Base-by-base conservation (phyloP, 345 rosid genomes). In the Euphorbia pulcherrima region DNA sequence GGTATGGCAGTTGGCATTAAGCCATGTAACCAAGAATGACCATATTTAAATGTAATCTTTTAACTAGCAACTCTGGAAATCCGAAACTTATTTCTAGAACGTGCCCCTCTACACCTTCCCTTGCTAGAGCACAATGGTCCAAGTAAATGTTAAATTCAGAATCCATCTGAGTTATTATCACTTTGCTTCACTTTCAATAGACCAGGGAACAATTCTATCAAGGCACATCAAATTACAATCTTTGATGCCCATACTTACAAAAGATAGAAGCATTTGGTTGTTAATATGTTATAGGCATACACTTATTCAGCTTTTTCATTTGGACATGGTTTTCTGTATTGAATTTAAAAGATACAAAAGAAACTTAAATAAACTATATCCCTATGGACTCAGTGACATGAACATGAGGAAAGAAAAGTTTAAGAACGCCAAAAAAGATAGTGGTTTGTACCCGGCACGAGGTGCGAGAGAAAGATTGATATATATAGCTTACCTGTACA, bases 401-500 rank as follows among this genome's bases (percentile, higher is more conserved):
- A 44, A 47, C 54, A 64, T 27, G 21, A 47, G 10, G n/a, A 26
- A 28, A 18, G 1, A 30, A 55, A n/a, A 51, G 33, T 23, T n/a
- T 46, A 33, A 9, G 33, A 29, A 30, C 47, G 46, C 16, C 28
- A 27, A 46, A 29, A 18, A 13, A 13, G 8, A 5, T 13, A 18
- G 20, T 27, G 6, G 2, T 21, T 8, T 33, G 6, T 33, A 11
- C 26, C 0, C 23, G 27, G 14, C 37, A 44, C 17, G 3, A 20
- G 26, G 14, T 39, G 11, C 28, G 28, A 13, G 6, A 20, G 21
- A 1, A 33, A 13, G 8, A 51, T 37, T 39, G 2, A 7, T 40
- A 39, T 8, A 74, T 8, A 0, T 20, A 69, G 39, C 72, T 17
- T 27, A 91, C 99, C 99, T 95, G 99, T 69, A 89, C 70, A 37